Conservation (phyloP, 805 yeast genomes). For the Saccharomycopsis selenospora region DNA sequence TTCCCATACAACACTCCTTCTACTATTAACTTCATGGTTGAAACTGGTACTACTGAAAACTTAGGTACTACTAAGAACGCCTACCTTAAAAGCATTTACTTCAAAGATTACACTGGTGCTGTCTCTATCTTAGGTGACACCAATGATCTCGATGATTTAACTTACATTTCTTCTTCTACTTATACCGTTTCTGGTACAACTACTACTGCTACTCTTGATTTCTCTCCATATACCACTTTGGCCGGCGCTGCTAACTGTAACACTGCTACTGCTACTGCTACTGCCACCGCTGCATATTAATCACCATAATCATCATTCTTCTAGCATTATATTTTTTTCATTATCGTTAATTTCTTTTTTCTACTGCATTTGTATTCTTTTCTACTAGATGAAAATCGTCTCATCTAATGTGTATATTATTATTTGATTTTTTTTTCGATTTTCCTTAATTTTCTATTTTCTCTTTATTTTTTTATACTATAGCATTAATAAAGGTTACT, state of each 20-base stretch:
- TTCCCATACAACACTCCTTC: conserved; percentile 14
- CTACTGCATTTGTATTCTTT: no score
- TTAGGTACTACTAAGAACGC: not conserved
- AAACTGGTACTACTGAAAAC: conserved; percentile 2
- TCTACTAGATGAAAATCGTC: no score
- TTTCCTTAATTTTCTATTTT: no score
- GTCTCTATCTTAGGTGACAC: conserved; percentile 8
- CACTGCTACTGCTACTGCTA: conserved; percentile 5
- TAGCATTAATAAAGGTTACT: no score
- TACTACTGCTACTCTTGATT: conserved; percentile 7
- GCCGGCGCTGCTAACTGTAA: not conserved
- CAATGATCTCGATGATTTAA: not conserved
- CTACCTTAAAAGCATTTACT: not conserved
- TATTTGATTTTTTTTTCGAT: no score
- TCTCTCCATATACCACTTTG: not conserved
- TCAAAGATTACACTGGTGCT: conserved; percentile 11
- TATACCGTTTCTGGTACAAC: conserved; percentile 5
- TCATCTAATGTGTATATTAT: no score
- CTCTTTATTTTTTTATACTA: no score
- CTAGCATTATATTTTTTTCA: no score
- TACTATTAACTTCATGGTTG: conserved; percentile 18
- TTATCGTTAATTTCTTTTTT: no score
- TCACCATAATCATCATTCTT: no score
- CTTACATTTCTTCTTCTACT: not conserved
- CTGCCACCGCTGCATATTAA: not conserved